Evolutionary conservation across 352 stramenopile species (phyloP).

Genomic region (Elongisporangium undulatum): DNA sequence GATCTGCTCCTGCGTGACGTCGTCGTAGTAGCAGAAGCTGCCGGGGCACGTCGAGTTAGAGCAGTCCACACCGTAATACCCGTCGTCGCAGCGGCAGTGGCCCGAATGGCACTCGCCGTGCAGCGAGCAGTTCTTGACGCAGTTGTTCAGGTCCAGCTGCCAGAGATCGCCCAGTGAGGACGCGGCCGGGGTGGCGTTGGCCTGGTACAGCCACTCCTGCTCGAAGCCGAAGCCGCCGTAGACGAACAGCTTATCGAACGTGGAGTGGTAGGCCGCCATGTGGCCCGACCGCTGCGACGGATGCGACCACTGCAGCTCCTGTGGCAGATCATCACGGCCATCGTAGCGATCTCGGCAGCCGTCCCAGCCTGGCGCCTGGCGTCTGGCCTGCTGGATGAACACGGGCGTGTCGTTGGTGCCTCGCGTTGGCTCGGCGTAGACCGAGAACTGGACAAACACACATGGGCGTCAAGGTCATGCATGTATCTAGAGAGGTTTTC

Average conservation of each 20-base stretch:
- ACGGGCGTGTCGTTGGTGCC: constrained; percentile 57
- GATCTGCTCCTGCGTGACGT: constrained; percentile 72
- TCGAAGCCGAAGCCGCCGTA: constrained; percentile 88
- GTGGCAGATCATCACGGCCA: constrained; percentile 42
- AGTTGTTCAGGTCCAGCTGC: constrained; percentile 89
- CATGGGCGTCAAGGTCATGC: neutral
- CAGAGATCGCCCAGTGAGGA: constrained; percentile 85
- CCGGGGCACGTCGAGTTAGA: constrained; percentile 94
- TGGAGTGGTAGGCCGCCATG: constrained; percentile 74
- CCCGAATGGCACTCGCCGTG: constrained; percentile 91
- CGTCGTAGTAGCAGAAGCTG: constrained; percentile 92
- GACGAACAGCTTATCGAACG: constrained; percentile 75
- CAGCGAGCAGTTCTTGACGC: constrained; percentile 91
- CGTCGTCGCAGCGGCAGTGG: constrained; percentile 91
- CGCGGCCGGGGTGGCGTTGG: constrained; percentile 46
- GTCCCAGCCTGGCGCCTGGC: constrained; percentile 93
- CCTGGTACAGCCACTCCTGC: constrained; percentile 53
- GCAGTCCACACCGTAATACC: constrained; percentile 96
- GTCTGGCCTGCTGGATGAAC: constrained; percentile 86
- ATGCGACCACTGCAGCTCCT: constrained; percentile 76
- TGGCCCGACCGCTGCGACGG: constrained; percentile 85
- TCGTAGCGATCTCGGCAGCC: constrained; percentile 91
- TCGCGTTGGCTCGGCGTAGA: constrained; percentile 88
- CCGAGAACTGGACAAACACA: constrained; percentile 57
- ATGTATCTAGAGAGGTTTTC: neutral